Percentiles rank a stretch among this genome's conserved stretches.
phyloP scores from a whole-genome alignment of 2,329 filamentous ascomycete genomes.

The Trichoderma afroharzianum region DNA sequence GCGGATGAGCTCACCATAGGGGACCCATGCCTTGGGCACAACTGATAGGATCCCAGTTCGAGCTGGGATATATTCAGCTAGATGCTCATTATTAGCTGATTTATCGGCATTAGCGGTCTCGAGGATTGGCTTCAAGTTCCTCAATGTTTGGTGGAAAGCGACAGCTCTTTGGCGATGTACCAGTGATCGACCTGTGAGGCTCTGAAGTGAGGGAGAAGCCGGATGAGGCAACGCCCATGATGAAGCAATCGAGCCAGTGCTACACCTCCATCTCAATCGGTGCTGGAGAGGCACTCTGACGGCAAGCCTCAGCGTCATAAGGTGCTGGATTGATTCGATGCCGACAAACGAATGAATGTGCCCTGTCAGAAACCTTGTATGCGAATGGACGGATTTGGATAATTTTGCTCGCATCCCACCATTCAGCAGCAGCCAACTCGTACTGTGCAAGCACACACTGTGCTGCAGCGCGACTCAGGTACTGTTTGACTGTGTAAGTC shows the following conservation, averaged over 20 bases:
- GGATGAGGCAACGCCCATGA: background rate
- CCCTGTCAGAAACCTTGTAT: background rate
- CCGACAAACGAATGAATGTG: background rate
- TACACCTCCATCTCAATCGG: conserved; percentile 22
- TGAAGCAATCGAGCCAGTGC: conserved; percentile 12
- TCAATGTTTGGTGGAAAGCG: conserved; percentile 26
- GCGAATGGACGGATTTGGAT: background rate
- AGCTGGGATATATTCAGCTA: conserved; percentile 60
- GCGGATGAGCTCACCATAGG: conserved; percentile 78
- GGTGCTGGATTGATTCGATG: background rate
- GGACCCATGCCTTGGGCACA: conserved; percentile 67
- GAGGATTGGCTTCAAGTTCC: conserved; percentile 20
- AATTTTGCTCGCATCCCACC: background rate
- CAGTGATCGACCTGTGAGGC: conserved; percentile 15
- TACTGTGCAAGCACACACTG: background rate
- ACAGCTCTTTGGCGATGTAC: conserved; percentile 20
- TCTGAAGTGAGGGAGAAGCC: background rate
- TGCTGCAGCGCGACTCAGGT: background rate
- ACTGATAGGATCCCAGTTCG: conserved; percentile 66
- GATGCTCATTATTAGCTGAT: background rate
- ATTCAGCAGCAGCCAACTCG: background rate
- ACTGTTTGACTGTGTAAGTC: background rate
- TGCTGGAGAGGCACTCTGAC: conserved; percentile 25
- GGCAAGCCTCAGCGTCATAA: conserved; percentile 25
- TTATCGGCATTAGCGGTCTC: conserved; percentile 8